Evolutionary conservation across 179 eudicot species (phyloP).

Genomic region (Silene noctiflora): DNA sequence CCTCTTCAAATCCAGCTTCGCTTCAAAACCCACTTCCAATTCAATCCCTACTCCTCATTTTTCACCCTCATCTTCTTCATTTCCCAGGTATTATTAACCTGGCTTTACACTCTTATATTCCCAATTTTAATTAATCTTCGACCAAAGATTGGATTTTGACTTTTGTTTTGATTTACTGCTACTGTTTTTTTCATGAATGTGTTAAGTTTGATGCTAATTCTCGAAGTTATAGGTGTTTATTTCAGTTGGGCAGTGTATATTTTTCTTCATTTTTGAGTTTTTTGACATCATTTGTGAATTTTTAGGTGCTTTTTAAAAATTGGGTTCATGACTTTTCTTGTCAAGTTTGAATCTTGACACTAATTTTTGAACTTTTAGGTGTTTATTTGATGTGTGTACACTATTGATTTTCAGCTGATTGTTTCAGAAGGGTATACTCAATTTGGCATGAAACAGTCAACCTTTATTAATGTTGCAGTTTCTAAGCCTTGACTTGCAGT

Average conservation of each 20-base stretch:
- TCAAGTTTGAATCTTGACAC: neutral
- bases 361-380: neutral
- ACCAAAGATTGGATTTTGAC: too few species aligned
- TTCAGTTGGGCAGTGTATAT: neutral
- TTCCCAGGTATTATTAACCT: slow-evolving; percentile 31
- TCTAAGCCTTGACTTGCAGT: neutral
- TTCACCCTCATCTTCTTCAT: slow-evolving; percentile 34
- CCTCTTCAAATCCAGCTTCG: slow-evolving; percentile 49
- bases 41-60: slow-evolving; percentile 27
- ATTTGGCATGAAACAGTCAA: neutral
- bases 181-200: neutral
- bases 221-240: neutral
- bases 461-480: too few species aligned
- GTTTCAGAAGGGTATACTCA: neutral
- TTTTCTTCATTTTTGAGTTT: neutral
- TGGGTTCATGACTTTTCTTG: neutral
- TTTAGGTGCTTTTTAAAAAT: neutral
- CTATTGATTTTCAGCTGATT: neutral
- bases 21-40: slow-evolving; percentile 40
- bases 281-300: neutral
- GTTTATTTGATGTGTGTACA: neutral
- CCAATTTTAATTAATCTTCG: neutral
- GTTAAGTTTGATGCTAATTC: neutral
- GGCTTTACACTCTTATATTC: slow-evolving; percentile 11
- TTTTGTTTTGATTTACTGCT: too few species aligned